phyloP scores from a whole-genome alignment of 306 rosid species.

The Cucurbita argyrosperma region DNA sequence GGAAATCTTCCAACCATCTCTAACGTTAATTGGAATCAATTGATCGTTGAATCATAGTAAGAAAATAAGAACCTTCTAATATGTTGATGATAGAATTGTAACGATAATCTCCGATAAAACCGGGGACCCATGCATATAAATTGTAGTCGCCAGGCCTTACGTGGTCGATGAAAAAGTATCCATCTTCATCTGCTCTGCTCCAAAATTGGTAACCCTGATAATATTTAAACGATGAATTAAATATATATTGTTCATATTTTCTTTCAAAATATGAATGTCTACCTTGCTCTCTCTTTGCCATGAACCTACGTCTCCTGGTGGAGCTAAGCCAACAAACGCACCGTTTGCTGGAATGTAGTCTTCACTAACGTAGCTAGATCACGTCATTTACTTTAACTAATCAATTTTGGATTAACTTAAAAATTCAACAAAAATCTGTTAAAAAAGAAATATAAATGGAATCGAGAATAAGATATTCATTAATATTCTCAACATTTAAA shows the following conservation, averaged over 20 bases:
- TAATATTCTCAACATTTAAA: too few species aligned
- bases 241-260: not conserved
- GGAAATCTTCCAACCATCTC: too few species aligned
- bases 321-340: constrained; percentile 39
- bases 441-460: too few species aligned
- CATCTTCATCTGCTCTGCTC: constrained; percentile 57
- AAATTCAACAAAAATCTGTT: not conserved
- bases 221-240: not conserved
- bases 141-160: constrained; percentile 40
- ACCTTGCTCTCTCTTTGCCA: constrained; percentile 86
- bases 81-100: constrained; percentile 32
- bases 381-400: not conserved
- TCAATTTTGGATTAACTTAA: not conserved
- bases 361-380: constrained; percentile 10
- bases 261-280: not conserved
- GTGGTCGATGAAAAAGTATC: constrained; percentile 41
- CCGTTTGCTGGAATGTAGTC: constrained; percentile 18
- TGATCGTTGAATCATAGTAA: not conserved
- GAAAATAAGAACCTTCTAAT: constrained; percentile 31
- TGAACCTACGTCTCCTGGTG: constrained; percentile 36
- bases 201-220: constrained; percentile 75
- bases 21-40: not conserved
- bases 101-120: constrained; percentile 74
- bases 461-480: too few species aligned
- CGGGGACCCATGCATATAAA: constrained; percentile 78